A percentile compares a stretch with the other conserved stretches of the same genome.
These are phyloP conservation scores for Flaveria trinervia DNA, from an alignment of 129 eudicot genomes.

Conservation along the genomic window DNA sequence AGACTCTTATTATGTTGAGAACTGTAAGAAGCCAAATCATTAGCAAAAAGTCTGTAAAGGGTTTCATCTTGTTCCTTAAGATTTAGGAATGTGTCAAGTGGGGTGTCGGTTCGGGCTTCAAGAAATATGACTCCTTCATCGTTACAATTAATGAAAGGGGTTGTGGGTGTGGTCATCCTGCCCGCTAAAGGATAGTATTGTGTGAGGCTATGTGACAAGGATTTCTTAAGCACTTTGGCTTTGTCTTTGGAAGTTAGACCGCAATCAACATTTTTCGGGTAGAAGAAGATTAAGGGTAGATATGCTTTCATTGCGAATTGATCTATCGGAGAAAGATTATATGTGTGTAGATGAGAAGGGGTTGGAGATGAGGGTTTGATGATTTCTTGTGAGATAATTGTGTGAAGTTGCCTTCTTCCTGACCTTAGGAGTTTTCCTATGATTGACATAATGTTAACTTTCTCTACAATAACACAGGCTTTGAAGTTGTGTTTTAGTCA, in stretches of 20 bases:
- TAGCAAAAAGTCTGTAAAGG: no score
- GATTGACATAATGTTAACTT: no score
- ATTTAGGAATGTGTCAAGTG: no score
- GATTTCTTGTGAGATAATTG: neutral
- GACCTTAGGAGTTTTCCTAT: no score
- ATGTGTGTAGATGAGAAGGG: conserved; percentile 6
- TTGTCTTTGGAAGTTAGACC: no score
- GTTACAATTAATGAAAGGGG: conserved; percentile 26
- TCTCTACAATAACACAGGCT: no score
- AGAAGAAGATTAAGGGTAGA: conserved; percentile 1
- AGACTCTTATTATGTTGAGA: neutral
- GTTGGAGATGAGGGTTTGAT: neutral
- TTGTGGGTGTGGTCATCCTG: neutral
- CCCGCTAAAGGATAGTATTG: conserved; percentile 43
- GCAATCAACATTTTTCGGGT: neutral
- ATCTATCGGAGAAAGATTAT: neutral
- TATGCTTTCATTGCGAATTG: neutral
- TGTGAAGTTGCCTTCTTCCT: neutral
- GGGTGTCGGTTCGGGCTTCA: no score
- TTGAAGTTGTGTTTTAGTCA: no score
- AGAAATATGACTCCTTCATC: conserved; percentile 36
- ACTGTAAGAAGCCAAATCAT: neutral
- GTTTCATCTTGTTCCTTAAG: no score
- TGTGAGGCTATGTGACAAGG: conserved; percentile 23
- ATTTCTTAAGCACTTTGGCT: conserved; percentile 6